Evolutionary conservation across 495 filamentous ascomycete species (phyloP), one percentile per base, ranked within the genome.

Genomic region (Rhizodiscina lignyota): DNA sequence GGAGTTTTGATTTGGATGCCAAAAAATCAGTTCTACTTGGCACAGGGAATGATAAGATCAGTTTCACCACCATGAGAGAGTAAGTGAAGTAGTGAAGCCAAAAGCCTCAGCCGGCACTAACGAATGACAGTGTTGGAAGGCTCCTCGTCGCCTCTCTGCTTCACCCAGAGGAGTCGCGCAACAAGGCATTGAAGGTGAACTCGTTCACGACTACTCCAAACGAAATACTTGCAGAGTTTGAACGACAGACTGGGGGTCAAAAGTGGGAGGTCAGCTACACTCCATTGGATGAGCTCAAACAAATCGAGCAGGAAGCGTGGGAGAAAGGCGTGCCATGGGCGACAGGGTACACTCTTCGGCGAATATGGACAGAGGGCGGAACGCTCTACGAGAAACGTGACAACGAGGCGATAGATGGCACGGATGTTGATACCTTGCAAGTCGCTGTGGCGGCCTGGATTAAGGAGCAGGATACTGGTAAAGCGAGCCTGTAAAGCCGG

Each of bases 301-400:
- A 60, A 33, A 31, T 69, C 20, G 77, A 82, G 51, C 49, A 51
- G 24, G 52, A 63, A 46, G 56, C 63, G 1, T 79, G 71, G 70
- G 65, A 62, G 18, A 52, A 59, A 18, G 59, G 59, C 0, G 53
- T 59, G 27, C 70, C 73, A 1, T 20, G 44, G 16, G 73, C 75
- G n/a, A 72, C 68, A 0, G 36, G 48, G 1, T 52, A 62, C 24
- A 79, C 78, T 0, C 55, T 81, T 43, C 54, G 70, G 33, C 60
- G 77, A 18, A 82, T 82, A 30, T 81, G 77, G 77, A 66, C 68
- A 0, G 69, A 79, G 47, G 78, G 78, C 0, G 70, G 77, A 1
- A 82, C 78, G 1, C 46, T 82, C 36, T 82, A 83, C 50, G 63
- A 63, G 5, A 61, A 70, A 54, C 64, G 72, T 15, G 77, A 79